These are phyloP conservation scores for Eucalyptus victrix DNA, from an alignment of 345 rosid species.

Conservation along the genomic window DNA sequence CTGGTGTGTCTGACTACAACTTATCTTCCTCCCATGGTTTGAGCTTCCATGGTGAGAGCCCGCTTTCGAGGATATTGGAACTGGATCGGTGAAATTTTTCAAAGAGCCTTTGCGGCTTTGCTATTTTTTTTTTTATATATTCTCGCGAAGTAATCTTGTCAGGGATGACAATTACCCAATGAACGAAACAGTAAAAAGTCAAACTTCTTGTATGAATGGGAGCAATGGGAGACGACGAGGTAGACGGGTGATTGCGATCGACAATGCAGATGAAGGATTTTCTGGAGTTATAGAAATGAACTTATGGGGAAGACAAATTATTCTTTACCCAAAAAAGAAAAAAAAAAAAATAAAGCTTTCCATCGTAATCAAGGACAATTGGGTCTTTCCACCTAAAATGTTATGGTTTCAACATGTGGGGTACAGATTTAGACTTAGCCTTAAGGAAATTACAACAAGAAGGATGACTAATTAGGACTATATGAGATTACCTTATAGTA, in stretches of 20 bases:
- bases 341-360: no score
- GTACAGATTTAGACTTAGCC: rapidly evolving
- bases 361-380: no score
- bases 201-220: no score
- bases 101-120: neutral
- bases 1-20: rapidly evolving
- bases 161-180: rapidly evolving
- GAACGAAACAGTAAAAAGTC: neutral
- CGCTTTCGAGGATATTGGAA: rapidly evolving
- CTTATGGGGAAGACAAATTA: no score
- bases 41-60: neutral
- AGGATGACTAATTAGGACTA: no score
- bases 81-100: neutral
- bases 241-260: no score
- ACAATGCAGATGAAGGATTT: no score
- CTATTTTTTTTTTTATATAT: neutral
- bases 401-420: no score
- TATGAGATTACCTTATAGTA: no score
- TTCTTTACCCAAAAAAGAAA: no score
- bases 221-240: rapidly evolving
- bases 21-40: neutral
- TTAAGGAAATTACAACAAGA: rapidly evolving
- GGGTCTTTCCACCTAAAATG: no score
- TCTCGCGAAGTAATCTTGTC: rapidly evolving
- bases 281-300: neutral